phyloP scores from a whole-genome alignment of 139 green algal genomes.

The Bryopsis sp. region DNA sequence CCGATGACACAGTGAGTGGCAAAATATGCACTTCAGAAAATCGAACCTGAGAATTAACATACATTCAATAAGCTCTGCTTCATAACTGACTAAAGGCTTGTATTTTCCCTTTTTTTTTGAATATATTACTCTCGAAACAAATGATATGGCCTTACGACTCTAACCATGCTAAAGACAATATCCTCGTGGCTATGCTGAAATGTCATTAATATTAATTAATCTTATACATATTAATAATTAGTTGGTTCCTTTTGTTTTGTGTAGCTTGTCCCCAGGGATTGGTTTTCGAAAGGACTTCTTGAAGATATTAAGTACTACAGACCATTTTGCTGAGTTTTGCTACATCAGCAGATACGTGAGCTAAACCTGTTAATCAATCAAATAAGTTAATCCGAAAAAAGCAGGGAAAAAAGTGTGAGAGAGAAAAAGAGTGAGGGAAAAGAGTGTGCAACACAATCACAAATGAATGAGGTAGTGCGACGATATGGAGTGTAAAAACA shows the following conservation, averaged over 20 bases:
- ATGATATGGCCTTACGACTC: neutral
- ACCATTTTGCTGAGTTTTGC: too few relatives aligned
- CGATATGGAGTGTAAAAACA: too few relatives aligned
- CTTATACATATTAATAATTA: neutral
- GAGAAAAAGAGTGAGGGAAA: too few relatives aligned
- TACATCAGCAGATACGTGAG: too few relatives aligned
- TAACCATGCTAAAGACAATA: neutral
- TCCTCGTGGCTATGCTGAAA: neutral
- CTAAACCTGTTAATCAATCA: too few relatives aligned
- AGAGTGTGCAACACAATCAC: too few relatives aligned
- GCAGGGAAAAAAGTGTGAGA: neutral
- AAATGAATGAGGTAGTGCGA: too few relatives aligned
- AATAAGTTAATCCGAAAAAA: conserved; percentile 6
- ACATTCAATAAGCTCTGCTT: neutral
- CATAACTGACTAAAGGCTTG: neutral
- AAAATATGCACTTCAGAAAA: too few relatives aligned
- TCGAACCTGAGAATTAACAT: too few relatives aligned
- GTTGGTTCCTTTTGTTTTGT: too few relatives aligned
- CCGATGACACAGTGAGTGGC: conserved; percentile 19
- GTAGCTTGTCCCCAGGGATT: conserved; percentile 3
- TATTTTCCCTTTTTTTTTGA: neutral
- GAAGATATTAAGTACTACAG: conserved; percentile 23
- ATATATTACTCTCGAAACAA: neutral
- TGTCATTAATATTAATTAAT: neutral
- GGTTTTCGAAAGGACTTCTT: conserved; percentile 14